Evolutionary conservation across 2,329 filamentous ascomycete genomes (phyloP).

Genomic region (Arthrobotrys conoides): DNA sequence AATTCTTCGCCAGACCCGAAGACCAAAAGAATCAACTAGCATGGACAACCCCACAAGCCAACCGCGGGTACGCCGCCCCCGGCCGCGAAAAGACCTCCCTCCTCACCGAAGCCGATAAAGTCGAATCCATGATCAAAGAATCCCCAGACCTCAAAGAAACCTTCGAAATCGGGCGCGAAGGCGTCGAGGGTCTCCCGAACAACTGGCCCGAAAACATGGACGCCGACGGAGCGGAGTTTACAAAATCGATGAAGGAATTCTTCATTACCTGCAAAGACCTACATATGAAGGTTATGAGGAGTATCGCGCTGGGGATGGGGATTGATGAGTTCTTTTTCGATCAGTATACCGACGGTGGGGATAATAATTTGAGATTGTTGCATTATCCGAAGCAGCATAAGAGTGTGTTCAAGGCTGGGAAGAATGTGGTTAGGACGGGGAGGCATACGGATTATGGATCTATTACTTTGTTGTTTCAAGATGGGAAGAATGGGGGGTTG

Average conservation of each 20-base stretch:
- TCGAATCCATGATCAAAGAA: conserved; percentile 73
- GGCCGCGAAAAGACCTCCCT: conserved; percentile 81
- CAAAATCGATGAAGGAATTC: conserved; percentile 80
- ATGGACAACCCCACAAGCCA: conserved; percentile 81
- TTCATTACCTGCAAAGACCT: conserved; percentile 80
- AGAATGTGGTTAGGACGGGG: conserved; percentile 80
- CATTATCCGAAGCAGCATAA: conserved; percentile 81
- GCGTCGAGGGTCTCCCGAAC: conserved; percentile 75
- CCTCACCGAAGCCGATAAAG: conserved; percentile 72
- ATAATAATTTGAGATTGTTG: conserved; percentile 80
- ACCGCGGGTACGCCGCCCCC: conserved; percentile 79
- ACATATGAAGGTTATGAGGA: conserved; percentile 84
- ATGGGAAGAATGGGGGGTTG: conserved; percentile 71
- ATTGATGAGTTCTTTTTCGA: conserved; percentile 83
- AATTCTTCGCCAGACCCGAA: conserved; percentile 78
- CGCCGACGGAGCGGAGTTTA: conserved; percentile 74
- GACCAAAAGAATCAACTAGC: conserved; percentile 76
- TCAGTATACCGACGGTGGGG: conserved; percentile 76
- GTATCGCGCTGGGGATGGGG: conserved; percentile 85
- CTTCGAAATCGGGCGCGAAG: conserved; percentile 76
- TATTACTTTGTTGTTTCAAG: conserved; percentile 76
- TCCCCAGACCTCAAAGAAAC: conserved; percentile 76
- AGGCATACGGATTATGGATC: conserved; percentile 80
- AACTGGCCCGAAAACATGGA: conserved; percentile 78
- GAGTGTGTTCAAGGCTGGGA: conserved; percentile 76